Percentiles rank a stretch among this genome's conserved stretches.
Conservation (phyloP, 495 filamentous ascomycete genomes). For the Extremus antarcticus region DNA sequence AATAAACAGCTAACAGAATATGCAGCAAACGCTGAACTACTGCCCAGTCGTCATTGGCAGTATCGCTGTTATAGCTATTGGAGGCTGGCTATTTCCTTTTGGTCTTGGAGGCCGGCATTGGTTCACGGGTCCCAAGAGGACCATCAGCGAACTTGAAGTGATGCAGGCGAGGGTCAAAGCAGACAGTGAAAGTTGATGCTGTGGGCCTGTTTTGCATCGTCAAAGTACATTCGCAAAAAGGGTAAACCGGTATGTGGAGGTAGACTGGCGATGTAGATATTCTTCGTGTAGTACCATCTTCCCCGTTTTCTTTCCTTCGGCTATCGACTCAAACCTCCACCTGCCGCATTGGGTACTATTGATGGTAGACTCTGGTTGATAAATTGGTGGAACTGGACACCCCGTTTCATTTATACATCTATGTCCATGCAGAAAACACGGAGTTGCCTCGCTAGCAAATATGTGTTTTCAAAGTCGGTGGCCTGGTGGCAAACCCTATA, state of each 20-base stretch:
- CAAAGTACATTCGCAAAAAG: too few species aligned
- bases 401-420: neutral
- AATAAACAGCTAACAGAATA: neutral
- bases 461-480: too few species aligned
- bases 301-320: too few species aligned
- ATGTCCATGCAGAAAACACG: too few species aligned
- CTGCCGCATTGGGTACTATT: too few species aligned
- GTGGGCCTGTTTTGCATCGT: too few species aligned
- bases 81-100: constrained; percentile 7
- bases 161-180: neutral
- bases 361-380: too few species aligned
- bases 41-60: constrained; percentile 7
- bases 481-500: too few species aligned
- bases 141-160: neutral
- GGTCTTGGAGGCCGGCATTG: constrained; percentile 4
- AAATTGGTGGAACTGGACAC: neutral
- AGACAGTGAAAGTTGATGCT: neutral
- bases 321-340: too few species aligned
- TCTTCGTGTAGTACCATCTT: too few species aligned
- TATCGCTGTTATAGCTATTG: constrained; percentile 2
- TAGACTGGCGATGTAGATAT: too few species aligned
- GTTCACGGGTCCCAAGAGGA: constrained; percentile 9
- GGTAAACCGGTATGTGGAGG: neutral
- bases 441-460: too few species aligned
- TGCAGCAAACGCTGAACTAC: constrained; percentile 4